phyloP scores from a whole-genome alignment of 805 yeast species.

The Metschnikowia chrysomelidarum region DNA sequence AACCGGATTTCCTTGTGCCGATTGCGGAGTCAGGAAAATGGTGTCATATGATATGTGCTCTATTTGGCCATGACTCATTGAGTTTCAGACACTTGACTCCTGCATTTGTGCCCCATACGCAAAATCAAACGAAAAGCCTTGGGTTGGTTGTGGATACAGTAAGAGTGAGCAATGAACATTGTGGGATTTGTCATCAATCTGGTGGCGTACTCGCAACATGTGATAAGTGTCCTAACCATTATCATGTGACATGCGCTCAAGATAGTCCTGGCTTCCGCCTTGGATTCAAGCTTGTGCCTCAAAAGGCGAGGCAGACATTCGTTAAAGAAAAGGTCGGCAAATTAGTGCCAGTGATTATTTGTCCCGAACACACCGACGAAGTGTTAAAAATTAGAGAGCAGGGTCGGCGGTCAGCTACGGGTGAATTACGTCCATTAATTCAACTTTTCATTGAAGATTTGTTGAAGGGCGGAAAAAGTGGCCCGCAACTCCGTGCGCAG shows the following conservation, averaged over 20 bases:
- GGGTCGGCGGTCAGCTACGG: slow-evolving; percentile 24
- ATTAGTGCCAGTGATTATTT: slow-evolving; percentile 43
- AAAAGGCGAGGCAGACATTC: slow-evolving; percentile 20
- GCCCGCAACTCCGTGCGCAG: slow-evolving; percentile 33
- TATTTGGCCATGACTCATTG: slow-evolving; percentile 46
- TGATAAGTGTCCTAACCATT: slow-evolving; percentile 37
- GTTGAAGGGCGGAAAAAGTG: slow-evolving; percentile 22
- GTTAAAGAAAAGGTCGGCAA: slow-evolving; percentile 35
- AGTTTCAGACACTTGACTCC: slow-evolving; percentile 15
- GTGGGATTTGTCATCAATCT: slow-evolving; percentile 44
- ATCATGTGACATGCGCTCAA: slow-evolving; percentile 62
- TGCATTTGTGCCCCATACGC: slow-evolving; percentile 11
- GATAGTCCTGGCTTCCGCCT: slow-evolving; percentile 42
- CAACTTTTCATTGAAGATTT: slow-evolving; percentile 41
- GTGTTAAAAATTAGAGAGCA: slow-evolving; percentile 29
- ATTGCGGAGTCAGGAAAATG: slow-evolving; percentile 61
- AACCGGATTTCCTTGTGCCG: slow-evolving; percentile 69
- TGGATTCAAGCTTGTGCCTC: slow-evolving; percentile 49
- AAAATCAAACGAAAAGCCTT: slow-evolving; percentile 7
- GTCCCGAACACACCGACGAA: slow-evolving; percentile 37
- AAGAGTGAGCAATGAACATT: slow-evolving; percentile 31
- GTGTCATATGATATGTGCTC: slow-evolving; percentile 75
- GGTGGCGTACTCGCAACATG: slow-evolving; percentile 56
- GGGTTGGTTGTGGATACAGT: slow-evolving; percentile 28
- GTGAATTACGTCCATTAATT: slow-evolving; percentile 36